Percentiles rank a stretch among this genome's conserved stretches.
Conservation (phyloP, 2,329 filamentous ascomycete genomes). For the Dothiorella sarmentorum region DNA sequence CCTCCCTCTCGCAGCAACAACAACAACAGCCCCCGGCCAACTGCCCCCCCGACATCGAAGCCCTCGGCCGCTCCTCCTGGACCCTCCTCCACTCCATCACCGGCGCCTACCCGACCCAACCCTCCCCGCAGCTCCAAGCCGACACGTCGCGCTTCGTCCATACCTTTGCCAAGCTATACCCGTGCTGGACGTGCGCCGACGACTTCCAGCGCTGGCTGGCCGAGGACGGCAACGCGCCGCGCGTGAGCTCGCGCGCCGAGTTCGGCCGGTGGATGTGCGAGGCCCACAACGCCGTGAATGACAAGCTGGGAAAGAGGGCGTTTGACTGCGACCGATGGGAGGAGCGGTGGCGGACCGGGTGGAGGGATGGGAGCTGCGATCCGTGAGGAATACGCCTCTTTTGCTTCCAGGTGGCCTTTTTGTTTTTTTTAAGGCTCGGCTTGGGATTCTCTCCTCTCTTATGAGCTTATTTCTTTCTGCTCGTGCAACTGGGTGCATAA, state of each 20-base stretch:
- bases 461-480: not conserved
- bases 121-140: conserved; percentile 65
- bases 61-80: conserved; percentile 84
- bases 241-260: conserved; percentile 58
- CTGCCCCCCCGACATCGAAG: conserved; percentile 87
- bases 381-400: too few species aligned
- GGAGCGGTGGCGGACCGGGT: conserved; percentile 91
- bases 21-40: conserved; percentile 53
- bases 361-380: conserved; percentile 67
- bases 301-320: conserved; percentile 81
- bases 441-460: not conserved
- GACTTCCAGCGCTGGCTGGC: conserved; percentile 84
- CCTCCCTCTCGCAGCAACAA: conserved; percentile 34
- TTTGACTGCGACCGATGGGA: conserved; percentile 93
- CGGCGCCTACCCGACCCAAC: conserved; percentile 73
- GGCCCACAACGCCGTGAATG: conserved; percentile 83
- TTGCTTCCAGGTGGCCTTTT: too few species aligned
- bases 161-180: conserved; percentile 82
- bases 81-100: conserved; percentile 90
- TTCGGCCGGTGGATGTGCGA: conserved; percentile 82
- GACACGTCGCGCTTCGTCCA: conserved; percentile 76
- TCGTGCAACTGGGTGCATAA: not conserved
- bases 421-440: too few species aligned
- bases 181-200: conserved; percentile 92
- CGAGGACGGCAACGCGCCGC: conserved; percentile 61